Base-by-base conservation (phyloP, 2,329 filamentous ascomycete species). In the Mariannaea sp. region DNA sequence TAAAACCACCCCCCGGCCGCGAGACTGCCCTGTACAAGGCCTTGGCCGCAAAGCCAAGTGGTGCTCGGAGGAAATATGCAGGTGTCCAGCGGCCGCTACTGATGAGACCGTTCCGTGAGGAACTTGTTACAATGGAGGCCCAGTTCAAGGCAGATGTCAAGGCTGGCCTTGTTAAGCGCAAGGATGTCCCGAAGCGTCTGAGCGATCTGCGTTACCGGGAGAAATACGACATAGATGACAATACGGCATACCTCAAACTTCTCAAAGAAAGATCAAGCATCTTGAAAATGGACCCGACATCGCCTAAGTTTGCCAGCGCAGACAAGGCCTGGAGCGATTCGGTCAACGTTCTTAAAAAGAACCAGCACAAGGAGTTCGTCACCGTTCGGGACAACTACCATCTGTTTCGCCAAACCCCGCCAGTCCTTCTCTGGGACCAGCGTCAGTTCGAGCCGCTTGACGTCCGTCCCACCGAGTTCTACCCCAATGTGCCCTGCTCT, bases 391-490 rank as follows among this genome's bases (percentile, higher is more conserved):
- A 89, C 62, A 83, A 85, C 64, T 68, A 78, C 38, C 80, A 82
- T 58, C 59, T 80, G 13, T 76, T 80, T 62, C 68, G 73, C 43
- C 75, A 79, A 69, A 62, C 76, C 0, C 75, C 78, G 1, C 80
- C 84, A 0, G 62, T 79, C 1, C 70, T 93, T 3, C 64, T 77
- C 20, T 92, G 86, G 84, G 90, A 96, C 69, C 78, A 81, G 1
- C 84, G 92, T 13, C 73, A 76, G 2, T 85, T 83, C 64, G 90
- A 96, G 64, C 88, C 90, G 0, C 75, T 96, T 13, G 70, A 75
- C 19, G 80, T 83, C 3, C 55, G 75, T 4, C 45, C 71, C 0
- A 65, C 79, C 1, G 92, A 96, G 59, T 87, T 90, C 64, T 90
- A 79, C 68, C 90, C 90, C 1, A 75, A 79, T 19, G 70, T 77